These are phyloP conservation scores for Apiospora arundinis DNA, from an alignment of 2,329 filamentous ascomycete species.

Conservation along the genomic window DNA sequence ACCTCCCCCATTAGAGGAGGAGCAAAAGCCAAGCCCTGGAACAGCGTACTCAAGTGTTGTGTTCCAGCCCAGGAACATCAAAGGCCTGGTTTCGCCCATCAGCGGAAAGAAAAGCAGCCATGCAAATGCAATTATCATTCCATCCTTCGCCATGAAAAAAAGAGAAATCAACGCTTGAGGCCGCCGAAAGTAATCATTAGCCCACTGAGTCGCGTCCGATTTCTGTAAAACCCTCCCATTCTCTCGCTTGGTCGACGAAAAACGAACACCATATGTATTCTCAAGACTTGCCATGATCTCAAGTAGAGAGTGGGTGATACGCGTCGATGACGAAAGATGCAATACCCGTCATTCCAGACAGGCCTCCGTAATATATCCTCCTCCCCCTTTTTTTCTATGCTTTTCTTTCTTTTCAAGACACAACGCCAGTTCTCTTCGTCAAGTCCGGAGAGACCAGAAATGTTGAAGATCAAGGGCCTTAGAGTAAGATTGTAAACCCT, in stretches of 20 bases:
- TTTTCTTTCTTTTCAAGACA: background rate
- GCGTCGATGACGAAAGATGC: background rate
- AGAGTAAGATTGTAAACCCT: background rate
- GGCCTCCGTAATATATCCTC: background rate
- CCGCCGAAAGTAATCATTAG: background rate
- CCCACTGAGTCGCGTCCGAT: background rate
- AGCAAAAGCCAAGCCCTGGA: background rate
- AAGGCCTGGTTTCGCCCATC: background rate
- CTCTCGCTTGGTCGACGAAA: background rate
- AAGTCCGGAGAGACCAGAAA: background rate
- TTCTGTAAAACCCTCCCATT: background rate
- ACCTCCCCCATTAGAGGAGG: background rate
- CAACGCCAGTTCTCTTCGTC: background rate
- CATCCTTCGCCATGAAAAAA: background rate
- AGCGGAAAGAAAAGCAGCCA: background rate
- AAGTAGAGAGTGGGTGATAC: background rate
- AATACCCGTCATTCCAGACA: background rate
- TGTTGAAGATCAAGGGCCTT: no score
- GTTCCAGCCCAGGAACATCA: background rate
- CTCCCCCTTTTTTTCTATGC: background rate
- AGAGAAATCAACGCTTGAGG: constrained; percentile 5
- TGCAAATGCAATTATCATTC: background rate
- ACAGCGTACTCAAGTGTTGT: background rate
- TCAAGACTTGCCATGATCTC: background rate
- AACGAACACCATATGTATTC: background rate